A percentile compares a stretch with the other conserved stretches of the same genome.
These are phyloP conservation scores for Capsicum rhomboideum DNA, from an alignment of 257 asterid genomes.

Conservation along the genomic window DNA sequence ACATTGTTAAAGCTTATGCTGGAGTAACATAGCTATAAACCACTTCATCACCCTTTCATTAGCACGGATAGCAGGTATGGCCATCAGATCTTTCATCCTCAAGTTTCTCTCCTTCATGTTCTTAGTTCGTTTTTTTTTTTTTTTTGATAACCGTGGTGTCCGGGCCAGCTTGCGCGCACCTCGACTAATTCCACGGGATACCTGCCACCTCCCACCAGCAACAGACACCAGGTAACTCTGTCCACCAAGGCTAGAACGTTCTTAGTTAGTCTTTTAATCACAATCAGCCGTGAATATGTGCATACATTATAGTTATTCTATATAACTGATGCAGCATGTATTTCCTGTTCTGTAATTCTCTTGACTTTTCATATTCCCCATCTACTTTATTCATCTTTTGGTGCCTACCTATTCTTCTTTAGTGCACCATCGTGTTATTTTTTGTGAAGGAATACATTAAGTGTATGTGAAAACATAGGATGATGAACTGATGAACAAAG, in stretches of 20 bases:
- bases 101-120: background rate
- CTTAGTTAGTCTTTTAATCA: background rate
- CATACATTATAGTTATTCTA: background rate
- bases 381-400: background rate
- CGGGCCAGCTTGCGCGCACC: no score
- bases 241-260: no score
- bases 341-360: background rate
- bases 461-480: background rate
- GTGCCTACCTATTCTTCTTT: background rate
- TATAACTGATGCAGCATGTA: background rate
- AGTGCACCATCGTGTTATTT: background rate
- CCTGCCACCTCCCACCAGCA: no score
- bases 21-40: background rate
- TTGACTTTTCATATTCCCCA: background rate
- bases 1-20: background rate
- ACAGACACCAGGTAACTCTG: no score
- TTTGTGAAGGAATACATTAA: background rate
- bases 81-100: background rate
- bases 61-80: background rate
- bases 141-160: no score
- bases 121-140: background rate
- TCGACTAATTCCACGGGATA: no score
- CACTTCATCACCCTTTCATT: background rate
- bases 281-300: background rate
- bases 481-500: background rate